These are phyloP conservation scores for Ophiostoma perfectum DNA, from an alignment of 2,329 filamentous ascomycete genomes.

Conservation along the genomic window DNA sequence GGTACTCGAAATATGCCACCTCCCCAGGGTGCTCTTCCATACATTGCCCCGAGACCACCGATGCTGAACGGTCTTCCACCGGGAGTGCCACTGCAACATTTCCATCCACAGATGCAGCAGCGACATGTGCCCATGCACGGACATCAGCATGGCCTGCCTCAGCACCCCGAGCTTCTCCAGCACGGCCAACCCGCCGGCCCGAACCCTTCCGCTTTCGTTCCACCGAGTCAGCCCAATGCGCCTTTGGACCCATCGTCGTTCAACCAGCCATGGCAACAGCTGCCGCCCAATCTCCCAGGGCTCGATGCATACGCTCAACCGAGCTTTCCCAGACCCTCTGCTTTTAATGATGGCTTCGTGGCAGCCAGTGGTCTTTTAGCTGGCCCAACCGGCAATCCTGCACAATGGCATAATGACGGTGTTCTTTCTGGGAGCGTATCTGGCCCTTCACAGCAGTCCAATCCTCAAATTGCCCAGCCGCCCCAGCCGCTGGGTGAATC, in stretches of 20 bases:
- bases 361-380: neutral
- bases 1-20: conserved; percentile 36
- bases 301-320: neutral
- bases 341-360: neutral
- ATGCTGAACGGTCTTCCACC: conserved; percentile 25
- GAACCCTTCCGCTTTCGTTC: neutral
- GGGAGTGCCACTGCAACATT: neutral
- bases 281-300: neutral
- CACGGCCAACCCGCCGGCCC: neutral
- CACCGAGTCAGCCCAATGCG: neutral
- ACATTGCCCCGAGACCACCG: conserved; percentile 50
- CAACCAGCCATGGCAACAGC: neutral
- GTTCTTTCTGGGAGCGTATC: neutral
- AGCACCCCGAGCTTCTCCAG: neutral
- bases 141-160: neutral
- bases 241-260: neutral
- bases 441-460: neutral
- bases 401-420: neutral
- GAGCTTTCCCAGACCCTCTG: neutral
- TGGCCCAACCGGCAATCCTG: neutral
- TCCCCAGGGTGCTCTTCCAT: conserved; percentile 37
- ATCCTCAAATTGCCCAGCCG: neutral
- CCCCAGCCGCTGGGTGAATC: neutral
- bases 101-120: conserved; percentile 15
- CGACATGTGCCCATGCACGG: conserved; percentile 12